Percentiles rank a stretch among this genome's conserved stretches.
Evolutionary conservation across 371 early-diverging fungal species (phyloP).

Genomic region (Funneliformis caledonium): DNA sequence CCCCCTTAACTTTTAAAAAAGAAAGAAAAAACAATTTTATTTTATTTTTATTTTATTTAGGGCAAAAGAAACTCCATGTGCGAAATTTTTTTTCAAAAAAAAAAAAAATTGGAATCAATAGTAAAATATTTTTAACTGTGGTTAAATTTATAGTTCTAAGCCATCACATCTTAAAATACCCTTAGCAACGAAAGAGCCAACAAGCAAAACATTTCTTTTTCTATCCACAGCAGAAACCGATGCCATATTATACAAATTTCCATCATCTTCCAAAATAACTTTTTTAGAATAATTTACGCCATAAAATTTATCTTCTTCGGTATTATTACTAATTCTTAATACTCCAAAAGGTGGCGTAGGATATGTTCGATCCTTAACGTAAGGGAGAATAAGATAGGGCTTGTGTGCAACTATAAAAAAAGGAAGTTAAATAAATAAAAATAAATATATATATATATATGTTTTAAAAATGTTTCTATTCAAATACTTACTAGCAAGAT

Average conservation of each 20-base stretch:
- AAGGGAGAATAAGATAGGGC: too few relatives aligned
- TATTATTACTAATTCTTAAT: constrained; percentile 44
- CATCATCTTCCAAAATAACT: constrained; percentile 50
- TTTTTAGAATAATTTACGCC: constrained; percentile 47
- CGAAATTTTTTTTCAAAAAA: too few relatives aligned
- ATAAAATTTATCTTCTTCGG: constrained; percentile 8
- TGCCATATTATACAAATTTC: constrained; percentile 46
- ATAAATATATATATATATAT: too few relatives aligned
- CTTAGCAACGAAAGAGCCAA: constrained; percentile 40
- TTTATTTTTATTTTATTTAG: too few relatives aligned
- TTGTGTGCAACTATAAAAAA: neutral
- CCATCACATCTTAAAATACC: constrained; percentile 19
- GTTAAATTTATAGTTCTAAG: neutral
- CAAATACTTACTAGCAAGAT: constrained; percentile 43
- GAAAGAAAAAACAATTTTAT: too few relatives aligned
- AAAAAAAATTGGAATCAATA: too few relatives aligned
- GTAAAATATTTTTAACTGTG: too few relatives aligned
- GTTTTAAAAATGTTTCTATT: neutral
- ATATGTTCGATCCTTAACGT: too few relatives aligned
- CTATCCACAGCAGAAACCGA: constrained; percentile 54
- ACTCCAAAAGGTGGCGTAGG: neutral
- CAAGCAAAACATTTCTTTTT: constrained; percentile 44
- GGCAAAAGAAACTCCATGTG: too few relatives aligned
- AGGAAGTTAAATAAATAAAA: too few relatives aligned
- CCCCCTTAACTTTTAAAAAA: too few relatives aligned